Evolutionary conservation across 23 red algal species (phyloP), one percentile per base, ranked within the genome.

Genomic region (Agarophyton chilense): DNA sequence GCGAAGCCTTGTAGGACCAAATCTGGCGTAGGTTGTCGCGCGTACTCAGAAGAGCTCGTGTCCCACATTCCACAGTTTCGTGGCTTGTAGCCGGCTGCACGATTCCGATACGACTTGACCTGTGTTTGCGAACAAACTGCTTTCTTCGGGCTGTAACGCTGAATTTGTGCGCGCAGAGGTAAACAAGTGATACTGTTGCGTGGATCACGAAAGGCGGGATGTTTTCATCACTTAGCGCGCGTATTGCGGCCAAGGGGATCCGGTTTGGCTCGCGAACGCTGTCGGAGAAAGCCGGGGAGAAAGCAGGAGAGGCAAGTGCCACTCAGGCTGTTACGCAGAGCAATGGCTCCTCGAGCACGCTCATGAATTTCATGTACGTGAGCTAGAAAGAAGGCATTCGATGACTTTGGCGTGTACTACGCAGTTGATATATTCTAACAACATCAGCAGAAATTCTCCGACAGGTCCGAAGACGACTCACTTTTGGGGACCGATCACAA

Each of bases 401-500:
- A 12, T 8, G 35, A 14, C 60, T 17, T 2, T 36, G 32, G 0
- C 44, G 12, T 38, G 60, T 29, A 65, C 25, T 21, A 58, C 4
- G 56, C 32, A 13, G 12, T 47, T 65, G 0, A 35, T 36, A 2
- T 36, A 36, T 65, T 65, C 60, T 65, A 65, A 65, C 60, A 36
- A 65, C 60, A 35, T 35, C 60, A 6, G 16, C 22, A 90, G 76
- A 58, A 75, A 92, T 40, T 97, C 95, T 13, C 88, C 96, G 28
- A 98, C 96, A 31, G 96, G 96, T 19, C 96, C 92, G 65, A 95
- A 75, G 57, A 98, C 96, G 57, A 93, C 96, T 10, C 96, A 98
- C 46, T 94, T 94, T n/a, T 98, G 96, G 96, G 96, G 96, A 14
- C 96, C 96, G 24, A 72, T 98, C 35, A 88, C 96, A 9, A 98